phyloP scores from a whole-genome alignment of 73 alveolate species.

The Symbiodinium natans region DNA sequence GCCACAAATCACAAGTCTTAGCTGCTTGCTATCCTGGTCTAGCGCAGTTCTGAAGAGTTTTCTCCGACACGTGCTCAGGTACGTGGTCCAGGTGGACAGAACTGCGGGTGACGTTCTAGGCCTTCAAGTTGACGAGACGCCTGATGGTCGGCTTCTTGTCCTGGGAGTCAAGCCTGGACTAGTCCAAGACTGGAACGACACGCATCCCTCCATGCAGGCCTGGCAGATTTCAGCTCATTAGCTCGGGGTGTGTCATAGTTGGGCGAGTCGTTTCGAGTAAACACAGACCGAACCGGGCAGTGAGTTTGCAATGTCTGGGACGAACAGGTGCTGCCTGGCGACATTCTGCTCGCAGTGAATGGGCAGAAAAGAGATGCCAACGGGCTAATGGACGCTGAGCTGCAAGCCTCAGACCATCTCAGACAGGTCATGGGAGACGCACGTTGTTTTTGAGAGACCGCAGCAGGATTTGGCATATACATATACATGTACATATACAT shows the following conservation, averaged over 20 bases:
- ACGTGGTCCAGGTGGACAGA: conserved; percentile 44
- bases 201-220: conserved; percentile 14
- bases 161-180: conserved; percentile 47
- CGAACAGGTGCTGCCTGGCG: conserved; percentile 45
- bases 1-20: too few relatives aligned
- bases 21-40: too few relatives aligned
- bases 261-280: neutral
- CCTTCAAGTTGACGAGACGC: conserved; percentile 26
- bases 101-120: conserved; percentile 30
- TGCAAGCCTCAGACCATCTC: neutral
- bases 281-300: neutral
- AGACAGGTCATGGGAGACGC: neutral
- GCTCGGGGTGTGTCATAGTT: neutral
- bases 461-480: neutral
- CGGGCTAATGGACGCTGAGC: conserved; percentile 36
- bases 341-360: conserved; percentile 42
- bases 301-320: neutral
- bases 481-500: neutral
- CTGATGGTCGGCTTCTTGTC: conserved; percentile 24
- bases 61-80: conserved; percentile 18
- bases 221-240: neutral
- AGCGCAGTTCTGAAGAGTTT: too few relatives aligned
- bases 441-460: neutral
- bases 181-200: conserved; percentile 50
- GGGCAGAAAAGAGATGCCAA: conserved; percentile 61